Evolutionary conservation across 2,329 filamentous ascomycete genomes (phyloP), one percentile per base, ranked within the genome.

Genomic region (Cladophialophora chaetospira): DNA sequence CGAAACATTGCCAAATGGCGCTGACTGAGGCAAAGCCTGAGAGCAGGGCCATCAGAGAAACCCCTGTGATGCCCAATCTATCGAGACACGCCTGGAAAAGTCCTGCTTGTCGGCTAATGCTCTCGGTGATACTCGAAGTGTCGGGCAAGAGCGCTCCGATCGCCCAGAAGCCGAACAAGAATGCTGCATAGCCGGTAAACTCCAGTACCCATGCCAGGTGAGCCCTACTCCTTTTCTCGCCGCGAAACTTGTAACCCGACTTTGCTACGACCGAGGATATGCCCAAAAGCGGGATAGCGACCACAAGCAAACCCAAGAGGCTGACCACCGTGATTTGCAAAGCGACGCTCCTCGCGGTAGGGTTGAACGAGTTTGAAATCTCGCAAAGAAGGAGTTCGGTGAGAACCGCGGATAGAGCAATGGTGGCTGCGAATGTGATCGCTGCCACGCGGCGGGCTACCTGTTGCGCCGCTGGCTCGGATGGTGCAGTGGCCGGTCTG

Each of bases 1-100:
- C 82, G 72, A 95, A 90, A 0, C 84, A 89, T 68, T 95, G 88
- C 89, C 91, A 96, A 1, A 91, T 85, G 1, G 88, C 88, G 21
- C 88, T 92, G 29, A 95, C 88, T n/a, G 89, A 89, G 4, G 91
- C 91, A 67, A 95, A 96, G 0, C 91, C 91, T 5, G 90, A 90
- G n/a, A 96, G 77, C 11, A 92, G 80, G 13, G 90, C 91, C 89
- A 96, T 95, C 51, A 94, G 75, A 45, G 88, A 86, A 54, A 94
- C 91, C 3, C 91, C 91, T 61, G 95, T 90, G 36, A 96, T 87
- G 10, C 90, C 91, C 23, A 96, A 85, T 42, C 91, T 71, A 63
- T 83, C 81, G 43, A 84, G 68, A 65, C 81, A 83, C 28, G 79
- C 81, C 65, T 84, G 80, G 44, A 77, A 79, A 51, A 84, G 75